A percentile compares a stretch with the other conserved stretches of the same genome.
Evolutionary conservation across 2,329 filamentous ascomycete species (phyloP).

Genomic region (Aspergillus piperis): DNA sequence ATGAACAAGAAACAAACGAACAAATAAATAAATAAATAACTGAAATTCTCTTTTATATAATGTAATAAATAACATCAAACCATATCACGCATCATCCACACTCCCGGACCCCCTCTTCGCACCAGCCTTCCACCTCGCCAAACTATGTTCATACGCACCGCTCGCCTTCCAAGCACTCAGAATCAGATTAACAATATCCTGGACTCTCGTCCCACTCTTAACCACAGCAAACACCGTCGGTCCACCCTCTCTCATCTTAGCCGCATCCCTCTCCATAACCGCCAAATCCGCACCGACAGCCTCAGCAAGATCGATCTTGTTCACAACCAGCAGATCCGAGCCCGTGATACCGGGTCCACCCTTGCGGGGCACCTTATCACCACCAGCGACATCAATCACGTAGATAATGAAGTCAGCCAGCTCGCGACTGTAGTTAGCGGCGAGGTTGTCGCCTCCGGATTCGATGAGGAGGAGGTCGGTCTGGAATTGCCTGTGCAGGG

Average conservation of each 20-base stretch:
- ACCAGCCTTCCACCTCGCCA: constrained; percentile 48
- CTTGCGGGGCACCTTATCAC: constrained; percentile 95
- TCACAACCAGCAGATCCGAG: constrained; percentile 88
- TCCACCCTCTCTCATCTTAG: constrained; percentile 92
- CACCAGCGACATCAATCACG: constrained; percentile 94
- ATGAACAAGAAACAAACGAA: not conserved
- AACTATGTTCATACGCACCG: constrained; percentile 62
- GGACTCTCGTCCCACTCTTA: constrained; percentile 83
- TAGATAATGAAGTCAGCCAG: constrained; percentile 98
- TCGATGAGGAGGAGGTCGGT: constrained; percentile 91
- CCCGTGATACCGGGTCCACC: constrained; percentile 97
- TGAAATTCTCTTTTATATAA: too few relatives aligned
- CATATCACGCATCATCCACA: constrained; percentile 16
- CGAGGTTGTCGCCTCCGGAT: constrained; percentile 92
- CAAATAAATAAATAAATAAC: too few relatives aligned
- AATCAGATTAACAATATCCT: constrained; percentile 85
- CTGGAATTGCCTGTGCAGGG: constrained; percentile 76
- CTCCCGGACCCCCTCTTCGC: constrained; percentile 39
- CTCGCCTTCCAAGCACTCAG: constrained; percentile 90
- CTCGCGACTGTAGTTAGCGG: constrained; percentile 93
- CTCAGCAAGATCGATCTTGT: constrained; percentile 94
- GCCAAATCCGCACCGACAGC: constrained; percentile 84
- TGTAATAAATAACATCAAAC: too few relatives aligned
- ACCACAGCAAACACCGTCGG: constrained; percentile 96
- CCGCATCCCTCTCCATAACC: constrained; percentile 93